Percentiles rank a stretch among this genome's conserved stretches.
Evolutionary conservation across 1,284 basidiomycete species (phyloP).

Genomic region (Fomes fomentarius): DNA sequence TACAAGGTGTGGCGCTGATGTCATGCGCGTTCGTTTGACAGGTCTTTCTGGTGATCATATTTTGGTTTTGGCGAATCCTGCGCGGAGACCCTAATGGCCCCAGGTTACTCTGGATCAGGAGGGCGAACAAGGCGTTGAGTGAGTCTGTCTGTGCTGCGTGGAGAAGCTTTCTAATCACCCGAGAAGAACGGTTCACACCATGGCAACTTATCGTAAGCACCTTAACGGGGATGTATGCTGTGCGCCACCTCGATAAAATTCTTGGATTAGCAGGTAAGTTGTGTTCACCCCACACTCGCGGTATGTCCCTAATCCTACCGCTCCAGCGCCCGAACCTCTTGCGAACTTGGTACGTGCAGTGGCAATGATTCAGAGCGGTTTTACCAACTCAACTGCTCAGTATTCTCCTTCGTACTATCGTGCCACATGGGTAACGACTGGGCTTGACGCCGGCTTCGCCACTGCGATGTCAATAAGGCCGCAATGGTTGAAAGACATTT

Average conservation of each 20-base stretch:
- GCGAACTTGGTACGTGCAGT: slow-evolving; percentile 74
- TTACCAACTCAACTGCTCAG: slow-evolving; percentile 41
- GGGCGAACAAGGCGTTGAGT: slow-evolving; percentile 65
- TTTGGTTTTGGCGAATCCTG: slow-evolving; percentile 85
- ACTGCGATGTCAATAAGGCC: slow-evolving; percentile 94
- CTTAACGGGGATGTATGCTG: slow-evolving; percentile 83
- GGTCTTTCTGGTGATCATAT: slow-evolving; percentile 87
- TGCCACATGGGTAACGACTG: slow-evolving; percentile 94
- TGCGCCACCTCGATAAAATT: slow-evolving; percentile 87
- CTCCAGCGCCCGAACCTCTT: slow-evolving; percentile 88
- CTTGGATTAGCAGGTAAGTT: slow-evolving; percentile 80
- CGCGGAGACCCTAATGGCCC: slow-evolving; percentile 73
- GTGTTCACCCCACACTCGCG: not conserved
- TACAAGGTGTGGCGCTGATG: not conserved
- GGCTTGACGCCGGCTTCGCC: slow-evolving; percentile 96
- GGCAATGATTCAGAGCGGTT: not conserved
- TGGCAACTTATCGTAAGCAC: slow-evolving; percentile 93
- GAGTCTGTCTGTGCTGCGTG: no score
- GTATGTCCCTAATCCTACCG: not conserved
- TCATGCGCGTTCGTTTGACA: slow-evolving; percentile 32
- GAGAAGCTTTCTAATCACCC: not conserved
- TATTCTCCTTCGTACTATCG: slow-evolving; percentile 94
- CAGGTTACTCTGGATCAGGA: slow-evolving; percentile 62
- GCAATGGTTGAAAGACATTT: slow-evolving; percentile 89
- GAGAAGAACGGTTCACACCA: slow-evolving; percentile 82